A percentile compares a stretch with the other conserved stretches of the same genome.
These are phyloP conservation scores for Fusarium sp. DNA, from an alignment of 2,329 filamentous ascomycete genomes.

Conservation along the genomic window DNA sequence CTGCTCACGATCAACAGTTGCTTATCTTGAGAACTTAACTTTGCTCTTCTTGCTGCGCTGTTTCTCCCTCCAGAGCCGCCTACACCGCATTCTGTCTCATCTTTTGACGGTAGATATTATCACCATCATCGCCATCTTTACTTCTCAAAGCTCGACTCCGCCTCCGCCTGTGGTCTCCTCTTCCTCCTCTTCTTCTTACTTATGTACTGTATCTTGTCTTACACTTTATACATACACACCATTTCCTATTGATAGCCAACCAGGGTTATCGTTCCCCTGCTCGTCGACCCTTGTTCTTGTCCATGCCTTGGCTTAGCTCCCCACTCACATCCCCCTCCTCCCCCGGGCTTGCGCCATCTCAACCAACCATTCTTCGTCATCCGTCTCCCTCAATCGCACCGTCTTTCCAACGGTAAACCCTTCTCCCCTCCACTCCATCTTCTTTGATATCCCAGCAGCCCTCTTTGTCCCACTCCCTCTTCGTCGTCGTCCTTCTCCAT, in stretches of 20 bases:
- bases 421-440: slow-evolving; percentile 39
- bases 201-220: slow-evolving; percentile 32
- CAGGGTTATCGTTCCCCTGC: slow-evolving; percentile 33
- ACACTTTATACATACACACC: slow-evolving; percentile 33
- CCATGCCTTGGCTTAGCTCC: slow-evolving; percentile 35
- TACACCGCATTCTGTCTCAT: slow-evolving; percentile 17
- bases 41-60: not conserved
- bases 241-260: slow-evolving; percentile 17
- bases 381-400: slow-evolving; percentile 48
- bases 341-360: slow-evolving; percentile 48
- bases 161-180: slow-evolving; percentile 7
- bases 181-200: slow-evolving; percentile 8
- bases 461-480: slow-evolving; percentile 44
- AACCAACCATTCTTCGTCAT: slow-evolving; percentile 53
- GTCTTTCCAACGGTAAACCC: slow-evolving; percentile 46
- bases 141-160: slow-evolving; percentile 17
- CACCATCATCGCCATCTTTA: slow-evolving; percentile 17
- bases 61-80: slow-evolving; percentile 15
- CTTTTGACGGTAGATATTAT: slow-evolving; percentile 3
- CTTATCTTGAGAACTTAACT: slow-evolving; percentile 16
- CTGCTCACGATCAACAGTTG: slow-evolving; percentile 10
- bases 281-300: slow-evolving; percentile 37
- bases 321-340: slow-evolving; percentile 31
- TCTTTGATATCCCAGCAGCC: slow-evolving; percentile 41
- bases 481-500: slow-evolving; percentile 31